Base-by-base conservation (phyloP, 371 early-diverging fungal species). In the Rhizopus sp. region DNA sequence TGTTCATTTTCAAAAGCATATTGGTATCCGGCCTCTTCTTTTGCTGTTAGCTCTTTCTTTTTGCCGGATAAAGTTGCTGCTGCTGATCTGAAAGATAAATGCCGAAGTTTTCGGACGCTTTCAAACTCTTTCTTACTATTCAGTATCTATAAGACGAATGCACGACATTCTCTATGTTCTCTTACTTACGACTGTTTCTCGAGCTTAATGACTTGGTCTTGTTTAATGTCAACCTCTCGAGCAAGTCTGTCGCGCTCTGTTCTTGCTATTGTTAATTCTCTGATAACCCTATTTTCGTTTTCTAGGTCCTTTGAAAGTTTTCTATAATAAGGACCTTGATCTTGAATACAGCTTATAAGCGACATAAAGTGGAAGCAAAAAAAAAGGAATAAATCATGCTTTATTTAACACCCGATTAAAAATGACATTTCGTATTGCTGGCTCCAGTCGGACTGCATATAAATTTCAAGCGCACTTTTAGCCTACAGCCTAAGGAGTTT, bases 1-100 rank as follows among this genome's bases (percentile, higher is more conserved):
- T 76, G 77, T 49, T 78, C 78, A 49, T 53, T 62, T 30, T 78
- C 78, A 60, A 78, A 78, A 5, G 78, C 72, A 1, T 58, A 50
- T 7, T 78, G 78, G 31, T 78, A 78, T 37, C 63, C 69, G 5
- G 66, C 70, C 53, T 74, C 68, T 48, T 72, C 67, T 35, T 66
- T 67, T 5, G 70, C 71, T 17, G 51, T 58, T 32, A 60, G 34
- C 38, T 66, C 75, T 34, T 70, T 72, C 56, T 74, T 78, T 50
- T 69, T 68, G n/a, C 78, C 73, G 17, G 66, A 60, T 33, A 78
- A 41, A 4, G 71, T 70, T 2, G 78, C 78, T 17, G 75, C 70
- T 16, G 73, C 75, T 17, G 71, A 70, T 49, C 62, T 59, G 37
- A 78, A 52, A 12, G 73, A 67, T 12, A 78, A 58, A 49, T 70